phyloP scores from a whole-genome alignment of 2,329 filamentous ascomycete genomes.

The Fusarium continuum region DNA sequence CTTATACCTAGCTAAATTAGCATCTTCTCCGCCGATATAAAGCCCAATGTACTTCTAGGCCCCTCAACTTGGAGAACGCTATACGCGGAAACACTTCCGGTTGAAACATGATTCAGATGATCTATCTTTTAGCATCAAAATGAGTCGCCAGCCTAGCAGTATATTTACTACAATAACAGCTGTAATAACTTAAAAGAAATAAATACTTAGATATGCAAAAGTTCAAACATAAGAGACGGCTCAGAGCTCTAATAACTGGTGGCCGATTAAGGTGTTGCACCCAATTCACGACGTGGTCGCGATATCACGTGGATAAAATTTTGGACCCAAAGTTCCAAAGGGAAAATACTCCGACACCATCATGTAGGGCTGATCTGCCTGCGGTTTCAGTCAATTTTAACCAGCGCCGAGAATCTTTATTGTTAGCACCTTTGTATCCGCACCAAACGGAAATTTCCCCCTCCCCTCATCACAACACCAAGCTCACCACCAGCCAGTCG shows the following conservation, averaged over 20 bases:
- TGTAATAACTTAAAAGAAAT: too few species aligned
- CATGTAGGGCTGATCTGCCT: not conserved
- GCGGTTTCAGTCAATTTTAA: not conserved
- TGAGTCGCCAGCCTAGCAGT: not conserved
- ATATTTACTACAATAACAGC: too few species aligned
- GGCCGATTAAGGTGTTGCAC: too few species aligned
- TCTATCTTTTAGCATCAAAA: not conserved
- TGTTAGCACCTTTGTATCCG: slow-evolving; percentile 29
- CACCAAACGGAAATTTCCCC: slow-evolving; percentile 36
- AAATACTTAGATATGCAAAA: not conserved
- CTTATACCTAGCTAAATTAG: not conserved
- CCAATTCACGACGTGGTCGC: not conserved
- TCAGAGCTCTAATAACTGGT: not conserved
- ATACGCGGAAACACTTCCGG: not conserved
- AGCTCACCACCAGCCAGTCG: not conserved
- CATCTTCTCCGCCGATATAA: not conserved
- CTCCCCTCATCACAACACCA: slow-evolving; percentile 30
- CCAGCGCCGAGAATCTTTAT: rapidly evolving
- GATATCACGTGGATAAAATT: slow-evolving; percentile 17
- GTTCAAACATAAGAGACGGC: not conserved
- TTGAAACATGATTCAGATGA: not conserved
- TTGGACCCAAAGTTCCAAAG: not conserved
- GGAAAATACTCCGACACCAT: not conserved
- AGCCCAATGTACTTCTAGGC: not conserved
- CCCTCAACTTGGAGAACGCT: not conserved